These are phyloP conservation scores for Cyclotella atomus DNA, from an alignment of 108 stramenopile genomes.

Conservation along the genomic window DNA sequence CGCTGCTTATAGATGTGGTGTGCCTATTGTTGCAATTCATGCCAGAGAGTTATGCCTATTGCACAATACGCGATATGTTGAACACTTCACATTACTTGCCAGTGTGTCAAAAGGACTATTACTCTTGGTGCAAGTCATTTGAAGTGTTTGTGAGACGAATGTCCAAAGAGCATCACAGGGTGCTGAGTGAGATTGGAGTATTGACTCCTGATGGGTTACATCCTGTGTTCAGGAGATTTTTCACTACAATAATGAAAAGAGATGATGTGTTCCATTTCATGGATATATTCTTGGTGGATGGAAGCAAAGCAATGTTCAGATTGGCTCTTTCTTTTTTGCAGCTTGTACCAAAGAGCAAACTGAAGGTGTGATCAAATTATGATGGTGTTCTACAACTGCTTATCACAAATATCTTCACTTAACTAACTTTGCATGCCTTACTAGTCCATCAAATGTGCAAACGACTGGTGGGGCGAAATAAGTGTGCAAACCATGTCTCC, in stretches of 20 bases:
- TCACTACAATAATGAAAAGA: conserved; percentile 58
- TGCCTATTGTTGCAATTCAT: conserved; percentile 52
- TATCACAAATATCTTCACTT: too few relatives aligned
- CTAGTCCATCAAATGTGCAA: conserved; percentile 16
- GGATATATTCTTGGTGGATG: conserved; percentile 85
- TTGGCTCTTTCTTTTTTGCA: conserved; percentile 72
- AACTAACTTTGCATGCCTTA: too few relatives aligned
- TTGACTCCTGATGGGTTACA: conserved; percentile 54
- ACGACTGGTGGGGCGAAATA: conserved; percentile 48
- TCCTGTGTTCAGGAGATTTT: conserved; percentile 77
- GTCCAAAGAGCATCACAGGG: conserved; percentile 57
- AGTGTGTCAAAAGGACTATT: conserved; percentile 59
- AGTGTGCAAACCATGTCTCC: conserved; percentile 33
- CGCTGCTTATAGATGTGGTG: conserved; percentile 64
- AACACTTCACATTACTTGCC: conserved; percentile 67
- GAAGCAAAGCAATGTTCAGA: conserved; percentile 78
- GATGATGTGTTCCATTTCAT: conserved; percentile 64
- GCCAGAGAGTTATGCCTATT: conserved; percentile 80
- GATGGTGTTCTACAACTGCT: too few relatives aligned
- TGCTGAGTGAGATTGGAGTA: conserved; percentile 59
- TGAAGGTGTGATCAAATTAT: conserved; percentile 17
- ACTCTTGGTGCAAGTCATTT: conserved; percentile 70
- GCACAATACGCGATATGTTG: conserved; percentile 76
- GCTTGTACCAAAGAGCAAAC: conserved; percentile 50
- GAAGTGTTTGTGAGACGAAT: conserved; percentile 57